phyloP scores from a whole-genome alignment of 192 early-diverging fungal genomes.

The Borealophlyctis nickersoniae region DNA sequence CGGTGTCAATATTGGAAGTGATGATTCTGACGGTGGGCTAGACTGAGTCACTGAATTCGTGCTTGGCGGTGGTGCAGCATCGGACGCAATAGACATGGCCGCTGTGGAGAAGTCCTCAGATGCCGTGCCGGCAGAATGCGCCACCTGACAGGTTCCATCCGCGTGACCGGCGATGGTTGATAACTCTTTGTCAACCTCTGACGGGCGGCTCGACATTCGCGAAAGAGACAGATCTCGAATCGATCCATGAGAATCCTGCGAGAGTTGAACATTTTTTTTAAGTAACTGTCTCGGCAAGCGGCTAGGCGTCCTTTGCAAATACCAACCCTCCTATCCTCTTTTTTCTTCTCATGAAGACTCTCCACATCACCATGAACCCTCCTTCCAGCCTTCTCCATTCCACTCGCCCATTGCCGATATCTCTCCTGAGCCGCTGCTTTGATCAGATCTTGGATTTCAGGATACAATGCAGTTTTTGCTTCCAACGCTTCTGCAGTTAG shows the following conservation, averaged over 20 bases:
- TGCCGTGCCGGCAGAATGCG: neutral
- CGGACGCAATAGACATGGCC: neutral
- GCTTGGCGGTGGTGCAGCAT: constrained; percentile 11
- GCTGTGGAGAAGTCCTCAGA: constrained; percentile 22
- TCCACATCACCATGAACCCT: constrained; percentile 16
- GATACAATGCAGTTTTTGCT: constrained; percentile 52
- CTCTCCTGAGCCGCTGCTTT: constrained; percentile 61
- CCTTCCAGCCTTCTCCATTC: constrained; percentile 40
- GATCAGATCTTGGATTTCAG: constrained; percentile 59
- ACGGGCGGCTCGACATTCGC: constrained; percentile 16
- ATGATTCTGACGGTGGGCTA: neutral
- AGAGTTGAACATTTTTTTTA: constrained; percentile 9
- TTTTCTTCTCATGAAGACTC: constrained; percentile 20
- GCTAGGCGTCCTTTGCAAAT: no score
- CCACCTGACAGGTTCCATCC: no score
- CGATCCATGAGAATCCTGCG: constrained; percentile 9
- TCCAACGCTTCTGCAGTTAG: constrained; percentile 62
- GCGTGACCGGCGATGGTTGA: neutral
- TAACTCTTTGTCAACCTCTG: constrained; percentile 9
- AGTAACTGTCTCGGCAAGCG: no score
- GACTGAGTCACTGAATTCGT: no score
- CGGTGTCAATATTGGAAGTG: constrained; percentile 11
- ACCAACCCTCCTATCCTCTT: neutral
- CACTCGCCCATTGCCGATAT: constrained; percentile 28
- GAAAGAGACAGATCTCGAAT: constrained; percentile 18